Conservation (phyloP, 306 rosid species). For the Lupinus albus region DNA sequence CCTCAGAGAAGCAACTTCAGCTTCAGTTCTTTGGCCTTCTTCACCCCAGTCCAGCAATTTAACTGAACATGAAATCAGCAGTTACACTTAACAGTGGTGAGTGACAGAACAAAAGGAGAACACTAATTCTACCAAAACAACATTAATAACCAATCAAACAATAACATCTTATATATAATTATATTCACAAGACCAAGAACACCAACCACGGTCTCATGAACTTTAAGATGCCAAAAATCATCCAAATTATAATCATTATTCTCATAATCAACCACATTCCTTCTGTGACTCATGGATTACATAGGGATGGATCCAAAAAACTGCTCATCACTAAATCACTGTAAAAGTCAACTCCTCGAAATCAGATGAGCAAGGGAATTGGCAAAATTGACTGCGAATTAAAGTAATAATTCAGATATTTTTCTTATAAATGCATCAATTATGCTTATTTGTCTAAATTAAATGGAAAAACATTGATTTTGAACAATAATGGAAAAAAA, state of each 20-base stretch:
- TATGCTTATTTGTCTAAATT: no score
- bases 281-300: conserved; percentile 52
- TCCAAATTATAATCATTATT: conserved; percentile 45
- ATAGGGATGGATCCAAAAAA: conserved; percentile 44
- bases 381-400: conserved; percentile 27
- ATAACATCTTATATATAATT: not conserved
- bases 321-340: conserved; percentile 41
- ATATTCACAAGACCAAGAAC: conserved; percentile 38
- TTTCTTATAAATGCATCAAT: not conserved
- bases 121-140: conserved; percentile 21
- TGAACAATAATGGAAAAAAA: not conserved
- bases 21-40: conserved; percentile 94
- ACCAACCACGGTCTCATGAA: conserved; percentile 57
- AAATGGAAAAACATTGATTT: not conserved
- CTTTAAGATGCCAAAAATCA: conserved; percentile 45
- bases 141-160: conserved; percentile 25
- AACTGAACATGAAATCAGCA: conserved; percentile 54
- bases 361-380: conserved; percentile 5
- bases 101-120: conserved; percentile 27
- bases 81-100: conserved; percentile 35
- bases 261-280: conserved; percentile 60
- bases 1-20: conserved; percentile 85
- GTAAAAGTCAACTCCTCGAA: conserved; percentile 49
- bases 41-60: conserved; percentile 98
- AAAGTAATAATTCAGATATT: conserved; percentile 24